phyloP scores from a whole-genome alignment of 176 grass and related monocot genomes.

The Eremochloa ophiuroides region DNA sequence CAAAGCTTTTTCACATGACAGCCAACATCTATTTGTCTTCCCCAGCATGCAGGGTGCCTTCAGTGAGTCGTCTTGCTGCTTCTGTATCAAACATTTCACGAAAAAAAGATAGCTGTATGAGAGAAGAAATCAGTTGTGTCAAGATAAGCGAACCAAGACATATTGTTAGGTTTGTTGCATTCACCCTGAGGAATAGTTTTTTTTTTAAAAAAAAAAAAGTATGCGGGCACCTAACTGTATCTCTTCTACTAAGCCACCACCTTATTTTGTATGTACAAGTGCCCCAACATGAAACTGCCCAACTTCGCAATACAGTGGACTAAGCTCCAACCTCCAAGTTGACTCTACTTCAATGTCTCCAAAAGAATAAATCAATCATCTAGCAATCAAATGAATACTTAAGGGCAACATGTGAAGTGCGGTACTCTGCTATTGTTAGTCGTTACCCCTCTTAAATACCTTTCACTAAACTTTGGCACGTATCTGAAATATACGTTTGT shows the following conservation, averaged over 20 bases:
- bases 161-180: not conserved
- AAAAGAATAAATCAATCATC: no score
- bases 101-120: no score
- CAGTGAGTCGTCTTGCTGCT: not conserved
- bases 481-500: not conserved
- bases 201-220: no score
- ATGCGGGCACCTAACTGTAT: not conserved
- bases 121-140: no score
- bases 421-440: no score
- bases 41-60: not conserved
- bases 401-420: no score
- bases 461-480: no score
- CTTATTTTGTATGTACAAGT: not conserved
- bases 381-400: no score
- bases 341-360: no score
- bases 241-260: not conserved
- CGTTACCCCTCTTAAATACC: no score
- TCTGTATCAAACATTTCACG: no score
- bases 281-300: not conserved
- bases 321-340: not conserved
- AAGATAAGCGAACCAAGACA: no score
- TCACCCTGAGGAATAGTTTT: not conserved
- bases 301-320: not conserved
- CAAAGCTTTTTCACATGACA: not conserved
- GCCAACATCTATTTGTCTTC: not conserved